Conservation (phyloP, 306 rosid genomes). For the Sophora flavescens region DNA sequence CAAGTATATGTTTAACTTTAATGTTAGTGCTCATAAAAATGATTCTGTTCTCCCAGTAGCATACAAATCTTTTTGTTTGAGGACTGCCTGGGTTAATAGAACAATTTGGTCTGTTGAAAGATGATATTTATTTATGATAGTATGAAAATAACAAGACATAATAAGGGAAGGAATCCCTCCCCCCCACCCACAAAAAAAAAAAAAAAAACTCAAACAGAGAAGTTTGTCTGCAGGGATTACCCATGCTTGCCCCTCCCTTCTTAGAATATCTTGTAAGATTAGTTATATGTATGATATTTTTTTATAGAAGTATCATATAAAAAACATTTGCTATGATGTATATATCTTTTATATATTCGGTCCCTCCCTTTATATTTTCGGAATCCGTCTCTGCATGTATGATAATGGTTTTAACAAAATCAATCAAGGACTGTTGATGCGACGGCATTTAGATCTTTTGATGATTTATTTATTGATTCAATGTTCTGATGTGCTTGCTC, state of each 20-base stretch:
- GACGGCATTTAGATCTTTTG: neutral
- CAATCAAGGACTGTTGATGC: slow-evolving; percentile 17
- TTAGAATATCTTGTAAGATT: too few species aligned
- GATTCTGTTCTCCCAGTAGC: neutral
- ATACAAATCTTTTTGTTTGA: neutral
- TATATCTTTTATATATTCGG: too few species aligned
- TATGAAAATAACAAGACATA: neutral
- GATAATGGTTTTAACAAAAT: slow-evolving; percentile 12
- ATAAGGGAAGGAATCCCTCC: neutral
- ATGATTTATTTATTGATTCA: neutral
- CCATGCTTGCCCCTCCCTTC: too few species aligned
- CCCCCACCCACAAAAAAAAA: too few species aligned
- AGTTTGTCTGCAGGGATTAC: neutral
- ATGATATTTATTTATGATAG: neutral
- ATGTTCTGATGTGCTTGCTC: slow-evolving; percentile 4
- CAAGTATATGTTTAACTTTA: slow-evolving; percentile 6
- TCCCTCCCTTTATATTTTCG: too few species aligned
- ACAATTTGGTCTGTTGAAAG: slow-evolving; percentile 15
- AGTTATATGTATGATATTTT: too few species aligned
- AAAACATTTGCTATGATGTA: too few species aligned
- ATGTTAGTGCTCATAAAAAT: neutral
- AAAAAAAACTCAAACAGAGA: slow-evolving; percentile 1
- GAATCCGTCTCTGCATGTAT: neutral
- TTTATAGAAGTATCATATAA: too few species aligned
- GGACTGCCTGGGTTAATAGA: slow-evolving; percentile 21